These are phyloP conservation scores for Paecilomyces niveus DNA, from an alignment of 2,329 filamentous ascomycete species.

Conservation along the genomic window DNA sequence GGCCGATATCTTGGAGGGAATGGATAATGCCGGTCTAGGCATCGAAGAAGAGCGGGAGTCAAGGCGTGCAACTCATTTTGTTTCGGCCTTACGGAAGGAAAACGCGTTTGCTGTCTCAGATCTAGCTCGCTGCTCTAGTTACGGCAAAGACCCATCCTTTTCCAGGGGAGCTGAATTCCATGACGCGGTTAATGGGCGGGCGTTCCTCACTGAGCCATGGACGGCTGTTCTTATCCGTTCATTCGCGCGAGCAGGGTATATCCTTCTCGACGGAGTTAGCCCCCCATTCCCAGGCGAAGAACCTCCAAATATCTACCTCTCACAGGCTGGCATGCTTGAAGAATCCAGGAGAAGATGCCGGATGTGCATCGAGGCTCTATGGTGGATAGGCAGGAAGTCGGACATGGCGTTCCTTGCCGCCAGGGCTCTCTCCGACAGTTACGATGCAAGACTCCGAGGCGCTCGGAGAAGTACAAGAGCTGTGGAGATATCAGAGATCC, in stretches of 20 bases:
- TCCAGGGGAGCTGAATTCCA: slow-evolving; percentile 35
- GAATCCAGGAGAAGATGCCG: slow-evolving; percentile 37
- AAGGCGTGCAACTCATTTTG: slow-evolving; percentile 24
- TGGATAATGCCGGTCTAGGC: slow-evolving; percentile 34
- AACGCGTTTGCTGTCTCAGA: slow-evolving; percentile 44
- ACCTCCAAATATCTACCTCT: neutral
- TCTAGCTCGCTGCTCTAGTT: slow-evolving; percentile 42
- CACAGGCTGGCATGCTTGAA: neutral
- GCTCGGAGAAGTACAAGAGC: neutral
- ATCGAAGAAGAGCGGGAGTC: slow-evolving; percentile 13
- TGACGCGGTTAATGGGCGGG: slow-evolving; percentile 47
- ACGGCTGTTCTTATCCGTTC: slow-evolving; percentile 49
- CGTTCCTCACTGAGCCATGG: slow-evolving; percentile 56
- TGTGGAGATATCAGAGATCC: neutral
- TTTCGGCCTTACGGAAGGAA: slow-evolving; percentile 34
- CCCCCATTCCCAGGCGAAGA: slow-evolving; percentile 12
- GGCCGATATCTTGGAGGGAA: slow-evolving; percentile 46
- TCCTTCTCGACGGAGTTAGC: slow-evolving; percentile 27
- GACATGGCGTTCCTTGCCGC: slow-evolving; percentile 43
- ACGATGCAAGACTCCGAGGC: neutral
- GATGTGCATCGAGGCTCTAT: slow-evolving; percentile 47
- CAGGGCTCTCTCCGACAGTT: neutral
- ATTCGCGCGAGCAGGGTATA: slow-evolving; percentile 43
- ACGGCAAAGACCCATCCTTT: slow-evolving; percentile 12
- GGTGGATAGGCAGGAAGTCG: slow-evolving; percentile 50